These are phyloP conservation scores for Plasmodium vinckei DNA, from an alignment of 169 alveolate species.

Conservation along the genomic window DNA sequence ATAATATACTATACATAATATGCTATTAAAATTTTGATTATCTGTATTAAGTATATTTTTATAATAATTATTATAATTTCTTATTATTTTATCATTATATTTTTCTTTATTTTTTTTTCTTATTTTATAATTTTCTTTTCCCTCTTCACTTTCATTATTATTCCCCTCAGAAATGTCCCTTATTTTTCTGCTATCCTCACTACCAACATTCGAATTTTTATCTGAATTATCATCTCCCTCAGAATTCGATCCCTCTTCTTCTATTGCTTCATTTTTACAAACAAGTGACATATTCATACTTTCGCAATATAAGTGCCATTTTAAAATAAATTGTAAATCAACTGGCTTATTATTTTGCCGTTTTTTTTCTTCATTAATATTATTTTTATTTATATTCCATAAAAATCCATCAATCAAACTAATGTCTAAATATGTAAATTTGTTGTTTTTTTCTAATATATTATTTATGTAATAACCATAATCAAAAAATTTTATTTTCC, in stretches of 20 bases:
- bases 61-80: conserved; percentile 37
- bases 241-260: not conserved
- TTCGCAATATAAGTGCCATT: conserved; percentile 80
- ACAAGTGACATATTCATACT: conserved; percentile 56
- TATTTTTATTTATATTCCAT: conserved; percentile 73
- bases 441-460: conserved; percentile 33
- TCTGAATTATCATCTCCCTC: not conserved
- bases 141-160: not conserved
- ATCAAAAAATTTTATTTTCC: conserved; percentile 76
- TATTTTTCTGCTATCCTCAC: not conserved
- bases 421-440: conserved; percentile 23
- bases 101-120: not conserved
- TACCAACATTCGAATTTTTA: not conserved
- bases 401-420: conserved; percentile 28
- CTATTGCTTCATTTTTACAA: not conserved
- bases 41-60: conserved; percentile 20
- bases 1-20: conserved; percentile 73
- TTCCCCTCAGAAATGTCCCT: not conserved
- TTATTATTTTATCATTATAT: conserved; percentile 24
- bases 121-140: not conserved
- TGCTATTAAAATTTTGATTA: conserved; percentile 71
- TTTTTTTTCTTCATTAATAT: conserved; percentile 70
- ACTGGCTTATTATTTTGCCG: conserved; percentile 77
- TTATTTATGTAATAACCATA: conserved; percentile 58
- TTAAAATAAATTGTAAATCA: conserved; percentile 77